Evolutionary conservation across 345 rosid species (phyloP).

Genomic region (Erodium maritimum): DNA sequence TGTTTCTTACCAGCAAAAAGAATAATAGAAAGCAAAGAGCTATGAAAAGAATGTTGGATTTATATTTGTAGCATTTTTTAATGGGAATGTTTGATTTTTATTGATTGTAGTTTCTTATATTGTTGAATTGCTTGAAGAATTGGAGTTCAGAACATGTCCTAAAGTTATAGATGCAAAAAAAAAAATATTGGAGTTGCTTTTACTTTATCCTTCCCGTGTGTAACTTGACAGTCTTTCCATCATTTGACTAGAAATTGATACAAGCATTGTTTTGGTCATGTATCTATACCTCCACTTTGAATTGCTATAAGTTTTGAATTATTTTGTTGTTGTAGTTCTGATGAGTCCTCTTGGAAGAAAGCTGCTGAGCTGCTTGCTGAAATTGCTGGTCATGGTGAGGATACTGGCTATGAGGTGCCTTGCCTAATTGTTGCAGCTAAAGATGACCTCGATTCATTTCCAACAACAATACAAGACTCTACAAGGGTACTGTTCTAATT

Average conservation of each 20-base stretch:
- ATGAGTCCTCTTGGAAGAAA: constrained; percentile 76
- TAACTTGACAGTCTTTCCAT: too few relatives aligned
- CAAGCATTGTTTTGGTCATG: not conserved
- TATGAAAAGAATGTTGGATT: too few relatives aligned
- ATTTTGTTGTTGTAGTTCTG: constrained; percentile 37
- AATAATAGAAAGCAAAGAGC: too few relatives aligned
- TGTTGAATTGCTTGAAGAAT: too few relatives aligned
- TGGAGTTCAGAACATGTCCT: too few relatives aligned
- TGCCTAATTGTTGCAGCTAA: constrained; percentile 93
- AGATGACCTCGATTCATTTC: constrained; percentile 87
- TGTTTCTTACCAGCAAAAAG: too few relatives aligned
- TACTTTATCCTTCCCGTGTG: too few relatives aligned
- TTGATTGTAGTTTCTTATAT: too few relatives aligned
- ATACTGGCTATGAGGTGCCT: constrained; percentile 89
- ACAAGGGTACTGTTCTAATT: constrained; percentile 47
- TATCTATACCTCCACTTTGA: not conserved
- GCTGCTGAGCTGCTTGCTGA: constrained; percentile 81
- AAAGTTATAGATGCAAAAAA: too few relatives aligned
- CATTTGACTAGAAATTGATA: not conserved
- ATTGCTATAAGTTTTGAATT: not conserved
- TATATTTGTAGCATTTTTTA: too few relatives aligned
- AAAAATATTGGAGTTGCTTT: too few relatives aligned
- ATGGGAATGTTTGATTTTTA: too few relatives aligned
- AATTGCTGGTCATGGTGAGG: constrained; percentile 81
- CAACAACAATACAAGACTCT: constrained; percentile 88